Evolutionary conservation across 192 early-diverging fungal genomes (phyloP), one percentile per base, ranked within the genome.

Genomic region (Pilobolus umbonatus): DNA sequence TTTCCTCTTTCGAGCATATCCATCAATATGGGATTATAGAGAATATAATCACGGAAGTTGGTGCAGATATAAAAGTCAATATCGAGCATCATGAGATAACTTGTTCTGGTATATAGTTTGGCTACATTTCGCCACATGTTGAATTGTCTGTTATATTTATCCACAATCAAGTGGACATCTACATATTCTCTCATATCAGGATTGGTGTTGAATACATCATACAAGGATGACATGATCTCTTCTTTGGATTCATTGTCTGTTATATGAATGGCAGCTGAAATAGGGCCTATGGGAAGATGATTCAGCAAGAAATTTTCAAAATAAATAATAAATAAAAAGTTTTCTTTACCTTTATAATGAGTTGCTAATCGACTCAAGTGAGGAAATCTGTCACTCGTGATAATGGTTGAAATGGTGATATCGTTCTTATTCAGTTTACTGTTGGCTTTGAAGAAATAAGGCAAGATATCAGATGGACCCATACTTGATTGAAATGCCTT

Each of bases 41-140:
- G 26, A 17, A 81, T 57, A 12, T 60, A 48, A 25, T 60, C 62
- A 11, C 68, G 48, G 31, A 82, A 75, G 57, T 78, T 62, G 4
- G 75, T 78, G 61, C 79, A 77, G n/a, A 82, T 65, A 24, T 78
- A 65, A 57, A 82, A 82, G 28, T 82, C 80, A 15, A 79, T 80
- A 17, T 82, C 80, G 9, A 82, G 68, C 67, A 78, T 57, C 71
- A 82, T 67, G 21, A 82, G 62, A 57, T 78, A 82, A 32, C 81
- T 68, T 0, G 75, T 79, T 35, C 80, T 61, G 19, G 79, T 74
- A 54, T 81, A 82, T 19, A 82, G 64, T 26, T 78, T 77, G 24
- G 80, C 80, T 6, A 82, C 66, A 22, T 82, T 82, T 9, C 80
- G 70, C 79, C 78, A 82, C 75, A 78, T 77, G 57, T 82, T 82